Conservation (phyloP, 441 rosid genomes). For the Geranium incanum region DNA sequence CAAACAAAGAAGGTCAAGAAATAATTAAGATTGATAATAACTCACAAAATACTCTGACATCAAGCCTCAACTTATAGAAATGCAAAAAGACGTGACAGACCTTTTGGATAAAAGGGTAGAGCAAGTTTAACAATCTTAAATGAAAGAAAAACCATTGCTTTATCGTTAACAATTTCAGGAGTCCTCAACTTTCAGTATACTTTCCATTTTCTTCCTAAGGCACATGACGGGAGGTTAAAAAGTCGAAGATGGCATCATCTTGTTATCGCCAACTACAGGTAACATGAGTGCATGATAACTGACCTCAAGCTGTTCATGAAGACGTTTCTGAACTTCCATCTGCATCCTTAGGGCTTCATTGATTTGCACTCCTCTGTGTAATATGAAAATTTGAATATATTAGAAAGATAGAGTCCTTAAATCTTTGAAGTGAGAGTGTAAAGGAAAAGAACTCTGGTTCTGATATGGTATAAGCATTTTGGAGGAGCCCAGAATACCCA, state of each 20-base stretch:
- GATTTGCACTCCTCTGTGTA: conserved; percentile 23
- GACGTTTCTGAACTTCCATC: conserved; percentile 29
- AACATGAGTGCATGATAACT: neutral
- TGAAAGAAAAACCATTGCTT: neutral
- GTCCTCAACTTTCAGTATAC: neutral
- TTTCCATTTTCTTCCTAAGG: too few relatives aligned
- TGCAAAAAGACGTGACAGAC: too few relatives aligned
- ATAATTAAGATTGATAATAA: too few relatives aligned
- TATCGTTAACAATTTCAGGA: neutral
- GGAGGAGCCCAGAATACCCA: conserved; percentile 1
- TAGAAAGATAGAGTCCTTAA: neutral
- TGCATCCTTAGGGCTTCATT: conserved; percentile 23
- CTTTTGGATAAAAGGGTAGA: too few relatives aligned
- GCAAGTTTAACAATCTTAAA: too few relatives aligned
- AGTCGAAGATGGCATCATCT: neutral
- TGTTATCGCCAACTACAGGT: neutral
- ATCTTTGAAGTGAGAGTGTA: neutral
- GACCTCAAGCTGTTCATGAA: conserved; percentile 28
- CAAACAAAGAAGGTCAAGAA: too few relatives aligned
- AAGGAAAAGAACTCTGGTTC: neutral
- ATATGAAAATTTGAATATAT: neutral
- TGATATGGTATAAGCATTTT: too few relatives aligned
- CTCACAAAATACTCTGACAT: too few relatives aligned
- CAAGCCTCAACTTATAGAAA: too few relatives aligned
- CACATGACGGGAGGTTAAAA: neutral